phyloP scores from a whole-genome alignment of 2,329 filamentous ascomycete genomes.

The Paecilomyces dactylethromorphus region DNA sequence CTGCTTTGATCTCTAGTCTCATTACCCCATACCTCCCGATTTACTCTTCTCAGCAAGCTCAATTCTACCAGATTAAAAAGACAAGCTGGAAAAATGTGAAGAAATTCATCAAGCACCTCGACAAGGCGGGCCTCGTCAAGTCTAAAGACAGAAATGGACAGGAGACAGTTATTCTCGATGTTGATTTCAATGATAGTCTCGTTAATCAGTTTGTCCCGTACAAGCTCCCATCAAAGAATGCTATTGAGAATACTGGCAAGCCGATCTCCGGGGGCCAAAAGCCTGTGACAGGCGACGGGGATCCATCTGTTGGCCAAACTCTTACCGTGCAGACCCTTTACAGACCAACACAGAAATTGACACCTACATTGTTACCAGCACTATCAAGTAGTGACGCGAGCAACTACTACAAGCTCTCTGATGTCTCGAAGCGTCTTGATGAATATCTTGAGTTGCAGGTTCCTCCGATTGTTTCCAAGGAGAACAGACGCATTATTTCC shows the following conservation, averaged over 20 bases:
- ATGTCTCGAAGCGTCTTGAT: constrained; percentile 52
- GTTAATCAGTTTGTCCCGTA: constrained; percentile 56
- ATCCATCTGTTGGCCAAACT: constrained; percentile 38
- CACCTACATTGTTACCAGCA: constrained; percentile 46
- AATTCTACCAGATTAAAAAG: constrained; percentile 61
- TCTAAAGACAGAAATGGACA: constrained; percentile 59
- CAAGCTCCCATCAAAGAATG: constrained; percentile 52
- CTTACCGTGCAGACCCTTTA: constrained; percentile 47
- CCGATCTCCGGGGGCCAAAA: constrained; percentile 22
- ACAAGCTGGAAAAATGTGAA: constrained; percentile 64
- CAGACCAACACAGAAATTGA: constrained; percentile 52
- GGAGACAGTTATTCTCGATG: constrained; percentile 58
- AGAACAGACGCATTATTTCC: constrained; percentile 56
- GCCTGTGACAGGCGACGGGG: constrained; percentile 18
- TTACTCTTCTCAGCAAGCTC: constrained; percentile 48
- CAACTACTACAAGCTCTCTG: constrained; percentile 53
- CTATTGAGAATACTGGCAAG: constrained; percentile 35
- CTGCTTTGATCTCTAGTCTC: constrained; percentile 56
- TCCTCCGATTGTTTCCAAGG: constrained; percentile 45
- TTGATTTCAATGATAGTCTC: constrained; percentile 55
- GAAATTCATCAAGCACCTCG: constrained; percentile 62
- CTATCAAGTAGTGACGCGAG: constrained; percentile 42
- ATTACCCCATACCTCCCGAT: constrained; percentile 61
- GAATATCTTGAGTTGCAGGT: constrained; percentile 53
- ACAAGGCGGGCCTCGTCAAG: constrained; percentile 58